Percentiles rank a stretch among this genome's conserved stretches.
These are phyloP conservation scores for Ascocoryne sarcoides DNA, from an alignment of 2,329 filamentous ascomycete species.

Conservation along the genomic window DNA sequence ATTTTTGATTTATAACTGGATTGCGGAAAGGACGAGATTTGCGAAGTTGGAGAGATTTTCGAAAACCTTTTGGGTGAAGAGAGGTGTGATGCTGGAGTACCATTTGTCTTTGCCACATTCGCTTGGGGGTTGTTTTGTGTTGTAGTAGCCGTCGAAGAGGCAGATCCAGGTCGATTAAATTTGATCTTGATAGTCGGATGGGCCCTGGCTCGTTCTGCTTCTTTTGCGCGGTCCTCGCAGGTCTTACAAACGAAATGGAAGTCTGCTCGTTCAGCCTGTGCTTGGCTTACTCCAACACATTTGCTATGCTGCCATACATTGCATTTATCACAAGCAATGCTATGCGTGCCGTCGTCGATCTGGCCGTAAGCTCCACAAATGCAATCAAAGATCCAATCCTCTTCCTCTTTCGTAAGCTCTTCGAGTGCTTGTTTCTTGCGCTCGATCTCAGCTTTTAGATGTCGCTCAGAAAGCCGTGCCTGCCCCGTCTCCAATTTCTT, in stretches of 20 bases:
- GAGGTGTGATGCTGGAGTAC: neutral
- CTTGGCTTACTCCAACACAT: constrained; percentile 72
- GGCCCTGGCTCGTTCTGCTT: constrained; percentile 50
- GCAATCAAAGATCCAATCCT: constrained; percentile 93
- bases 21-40: neutral
- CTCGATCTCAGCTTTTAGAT: constrained; percentile 74
- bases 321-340: constrained; percentile 87
- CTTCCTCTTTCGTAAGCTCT: constrained; percentile 56
- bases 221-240: constrained; percentile 62
- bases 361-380: constrained; percentile 84
- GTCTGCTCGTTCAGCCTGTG: constrained; percentile 72
- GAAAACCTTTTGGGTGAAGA: neutral
- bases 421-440: constrained; percentile 68
- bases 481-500: constrained; percentile 47
- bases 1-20: neutral
- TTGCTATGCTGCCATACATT: constrained; percentile 96
- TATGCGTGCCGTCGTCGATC: constrained; percentile 90
- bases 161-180: constrained; percentile 39
- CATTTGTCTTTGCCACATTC: constrained; percentile 10
- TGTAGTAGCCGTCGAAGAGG: constrained; percentile 32
- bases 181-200: constrained; percentile 50
- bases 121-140: constrained; percentile 17
- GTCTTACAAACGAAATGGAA: constrained; percentile 80
- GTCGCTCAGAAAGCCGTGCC: constrained; percentile 65
- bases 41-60: neutral